Conservation (phyloP, 2,329 filamentous ascomycete species). For the Alternaria arbusti region DNA sequence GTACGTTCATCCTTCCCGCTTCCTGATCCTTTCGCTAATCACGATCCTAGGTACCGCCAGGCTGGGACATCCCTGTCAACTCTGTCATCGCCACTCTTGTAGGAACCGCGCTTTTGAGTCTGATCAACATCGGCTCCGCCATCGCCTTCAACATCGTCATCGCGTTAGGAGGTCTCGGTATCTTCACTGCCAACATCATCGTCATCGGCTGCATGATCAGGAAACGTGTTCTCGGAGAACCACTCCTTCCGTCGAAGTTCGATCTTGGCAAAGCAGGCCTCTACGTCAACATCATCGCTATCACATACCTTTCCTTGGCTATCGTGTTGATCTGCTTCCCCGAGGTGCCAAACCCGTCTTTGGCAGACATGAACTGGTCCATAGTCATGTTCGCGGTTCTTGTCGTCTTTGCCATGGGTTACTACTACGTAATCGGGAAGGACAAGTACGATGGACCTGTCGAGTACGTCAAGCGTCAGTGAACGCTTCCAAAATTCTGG, state of each 20-base stretch:
- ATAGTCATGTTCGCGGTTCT: constrained; percentile 51
- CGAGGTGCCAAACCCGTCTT: constrained; percentile 1
- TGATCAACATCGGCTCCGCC: constrained; percentile 35
- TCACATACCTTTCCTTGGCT: constrained; percentile 47
- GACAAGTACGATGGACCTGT: constrained; percentile 41
- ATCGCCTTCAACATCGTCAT: constrained; percentile 29
- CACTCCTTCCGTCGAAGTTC: constrained; percentile 53
- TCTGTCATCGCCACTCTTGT: constrained; percentile 23
- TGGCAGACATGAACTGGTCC: constrained; percentile 55
- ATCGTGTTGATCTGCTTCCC: constrained; percentile 55
- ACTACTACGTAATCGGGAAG: constrained; percentile 49
- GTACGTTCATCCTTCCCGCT: constrained; percentile 9
- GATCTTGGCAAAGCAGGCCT: constrained; percentile 53
- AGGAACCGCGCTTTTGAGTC: constrained; percentile 22
- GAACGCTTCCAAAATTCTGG: not conserved
- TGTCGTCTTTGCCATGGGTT: constrained; percentile 49
- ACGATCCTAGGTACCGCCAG: constrained; percentile 12
- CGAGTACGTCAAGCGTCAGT: constrained; percentile 3
- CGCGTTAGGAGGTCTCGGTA: constrained; percentile 7
- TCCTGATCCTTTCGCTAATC: not conserved
- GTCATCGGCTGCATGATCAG: constrained; percentile 54
- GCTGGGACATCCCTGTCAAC: constrained; percentile 32
- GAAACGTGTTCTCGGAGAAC: constrained; percentile 51
- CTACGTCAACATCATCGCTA: constrained; percentile 48
- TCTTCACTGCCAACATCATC: constrained; percentile 31